Conservation (phyloP, 305 asterid species). For the Ilex paraguariensis region DNA sequence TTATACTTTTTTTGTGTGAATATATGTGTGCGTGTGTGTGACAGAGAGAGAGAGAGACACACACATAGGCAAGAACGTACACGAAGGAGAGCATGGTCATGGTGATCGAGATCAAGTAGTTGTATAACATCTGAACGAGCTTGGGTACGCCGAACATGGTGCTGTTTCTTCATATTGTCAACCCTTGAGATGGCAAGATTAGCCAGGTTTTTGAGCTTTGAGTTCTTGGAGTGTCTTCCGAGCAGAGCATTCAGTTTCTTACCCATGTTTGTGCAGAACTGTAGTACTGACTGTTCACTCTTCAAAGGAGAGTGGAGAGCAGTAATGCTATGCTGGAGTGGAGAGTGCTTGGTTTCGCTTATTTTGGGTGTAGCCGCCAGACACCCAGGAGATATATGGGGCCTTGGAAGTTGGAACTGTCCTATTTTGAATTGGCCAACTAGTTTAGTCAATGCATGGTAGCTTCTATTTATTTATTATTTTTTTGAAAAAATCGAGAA, state of each 20-base stretch:
- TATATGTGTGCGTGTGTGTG: neutral
- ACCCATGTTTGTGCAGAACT: constrained; percentile 11
- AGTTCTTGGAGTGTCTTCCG: constrained; percentile 26
- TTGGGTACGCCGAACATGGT: constrained; percentile 21
- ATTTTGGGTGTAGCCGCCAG: no score
- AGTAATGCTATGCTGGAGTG: no score
- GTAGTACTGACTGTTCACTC: neutral
- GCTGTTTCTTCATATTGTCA: constrained; percentile 26
- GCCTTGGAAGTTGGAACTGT: no score
- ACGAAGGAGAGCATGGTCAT: constrained; percentile 28
- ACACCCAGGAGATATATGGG: no score
- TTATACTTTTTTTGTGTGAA: neutral
- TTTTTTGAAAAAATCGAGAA: no score
- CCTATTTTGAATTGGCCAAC: no score
- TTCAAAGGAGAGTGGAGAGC: no score
- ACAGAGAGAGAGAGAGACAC: neutral
- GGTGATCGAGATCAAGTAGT: constrained; percentile 31
- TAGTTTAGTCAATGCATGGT: no score
- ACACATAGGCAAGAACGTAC: constrained; percentile 15
- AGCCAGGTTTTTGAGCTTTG: constrained; percentile 18
- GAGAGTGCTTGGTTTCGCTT: no score
- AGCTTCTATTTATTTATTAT: no score
- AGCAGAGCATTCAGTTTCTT: constrained; percentile 25
- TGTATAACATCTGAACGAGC: constrained; percentile 34
- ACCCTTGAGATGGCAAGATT: constrained; percentile 34